A percentile compares a stretch with the other conserved stretches of the same genome.
Conservation (phyloP, 164 flowering plant species). For the Magnolia kwangsiensis region DNA sequence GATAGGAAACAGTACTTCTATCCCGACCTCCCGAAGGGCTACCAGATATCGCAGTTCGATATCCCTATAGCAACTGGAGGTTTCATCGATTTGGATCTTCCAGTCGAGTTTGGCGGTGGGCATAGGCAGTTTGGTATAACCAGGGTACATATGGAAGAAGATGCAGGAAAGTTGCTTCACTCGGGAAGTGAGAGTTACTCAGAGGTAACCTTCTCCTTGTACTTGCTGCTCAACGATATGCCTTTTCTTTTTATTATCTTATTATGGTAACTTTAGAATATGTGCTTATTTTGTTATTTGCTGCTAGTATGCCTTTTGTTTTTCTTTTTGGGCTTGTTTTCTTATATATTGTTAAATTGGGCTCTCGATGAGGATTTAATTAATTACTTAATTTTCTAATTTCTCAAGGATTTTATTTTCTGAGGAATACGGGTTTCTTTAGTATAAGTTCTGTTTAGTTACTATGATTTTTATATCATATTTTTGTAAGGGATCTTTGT, state of each 20-base stretch:
- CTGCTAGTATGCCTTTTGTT: background rate
- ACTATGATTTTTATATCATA: too few species aligned
- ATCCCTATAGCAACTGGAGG: constrained; percentile 75
- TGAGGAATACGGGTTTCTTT: too few species aligned
- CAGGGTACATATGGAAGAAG: constrained; percentile 97
- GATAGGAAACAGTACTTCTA: constrained; percentile 94
- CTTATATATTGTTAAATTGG: too few species aligned
- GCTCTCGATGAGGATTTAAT: too few species aligned
- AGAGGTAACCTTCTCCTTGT: constrained; percentile 37
- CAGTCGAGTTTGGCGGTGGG: constrained; percentile 91
- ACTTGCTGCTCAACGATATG: background rate
- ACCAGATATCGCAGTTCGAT: constrained; percentile 94
- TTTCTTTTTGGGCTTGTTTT: too few species aligned
- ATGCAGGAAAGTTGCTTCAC: constrained; percentile 93
- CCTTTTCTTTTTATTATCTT: background rate
- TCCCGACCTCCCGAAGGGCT: constrained; percentile 93
- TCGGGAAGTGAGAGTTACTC: constrained; percentile 58
- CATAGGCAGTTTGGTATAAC: constrained; percentile 88
- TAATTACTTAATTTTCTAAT: too few species aligned
- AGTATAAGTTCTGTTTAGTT: too few species aligned
- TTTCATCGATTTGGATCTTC: constrained; percentile 77
- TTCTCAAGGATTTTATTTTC: too few species aligned
- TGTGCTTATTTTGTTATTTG: background rate
- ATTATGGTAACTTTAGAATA: background rate
- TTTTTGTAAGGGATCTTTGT: too few species aligned